Conservation (phyloP, 2,329 filamentous ascomycete species). For the Pochonia chlamydosporia region DNA sequence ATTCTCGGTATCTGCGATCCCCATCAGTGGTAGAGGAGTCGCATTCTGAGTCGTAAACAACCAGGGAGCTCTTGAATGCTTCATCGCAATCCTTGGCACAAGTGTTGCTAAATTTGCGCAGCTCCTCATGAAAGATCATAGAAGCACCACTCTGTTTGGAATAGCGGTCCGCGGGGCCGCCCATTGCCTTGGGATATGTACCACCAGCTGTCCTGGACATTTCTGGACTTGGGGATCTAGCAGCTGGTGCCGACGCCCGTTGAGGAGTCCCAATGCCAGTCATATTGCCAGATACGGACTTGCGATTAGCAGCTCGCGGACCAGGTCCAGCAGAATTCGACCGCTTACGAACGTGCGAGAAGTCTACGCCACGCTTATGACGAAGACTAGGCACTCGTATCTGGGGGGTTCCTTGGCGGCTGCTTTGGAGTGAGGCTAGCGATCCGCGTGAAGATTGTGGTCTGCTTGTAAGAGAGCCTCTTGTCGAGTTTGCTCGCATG, state of each 20-base stretch:
- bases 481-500: slow-evolving; percentile 21
- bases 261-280: slow-evolving; percentile 14
- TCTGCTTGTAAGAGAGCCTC: slow-evolving; percentile 21
- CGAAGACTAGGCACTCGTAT: slow-evolving; percentile 36
- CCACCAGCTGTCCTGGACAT: slow-evolving; percentile 18
- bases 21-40: slow-evolving; percentile 26
- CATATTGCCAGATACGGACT: slow-evolving; percentile 11
- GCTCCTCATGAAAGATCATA: slow-evolving; percentile 60
- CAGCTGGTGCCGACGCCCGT: slow-evolving; percentile 12
- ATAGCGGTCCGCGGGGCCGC: slow-evolving; percentile 10
- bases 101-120: slow-evolving; percentile 76
- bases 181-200: slow-evolving; percentile 19
- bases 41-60: slow-evolving; percentile 30
- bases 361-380: slow-evolving; percentile 49
- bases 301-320: slow-evolving; percentile 4
- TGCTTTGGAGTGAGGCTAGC: slow-evolving; percentile 44
- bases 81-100: slow-evolving; percentile 89
- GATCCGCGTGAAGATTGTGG: slow-evolving; percentile 34
- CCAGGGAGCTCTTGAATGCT: slow-evolving; percentile 69
- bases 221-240: slow-evolving; percentile 23
- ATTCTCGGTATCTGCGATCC: slow-evolving; percentile 25
- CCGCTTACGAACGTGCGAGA: slow-evolving; percentile 41
- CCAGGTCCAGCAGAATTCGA: slow-evolving; percentile 23
- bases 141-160: slow-evolving; percentile 19
- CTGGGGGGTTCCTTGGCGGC: slow-evolving; percentile 34